Evolutionary conservation across 2,329 filamentous ascomycete species (phyloP).

Genomic region (Neoarthrinium moseri): DNA sequence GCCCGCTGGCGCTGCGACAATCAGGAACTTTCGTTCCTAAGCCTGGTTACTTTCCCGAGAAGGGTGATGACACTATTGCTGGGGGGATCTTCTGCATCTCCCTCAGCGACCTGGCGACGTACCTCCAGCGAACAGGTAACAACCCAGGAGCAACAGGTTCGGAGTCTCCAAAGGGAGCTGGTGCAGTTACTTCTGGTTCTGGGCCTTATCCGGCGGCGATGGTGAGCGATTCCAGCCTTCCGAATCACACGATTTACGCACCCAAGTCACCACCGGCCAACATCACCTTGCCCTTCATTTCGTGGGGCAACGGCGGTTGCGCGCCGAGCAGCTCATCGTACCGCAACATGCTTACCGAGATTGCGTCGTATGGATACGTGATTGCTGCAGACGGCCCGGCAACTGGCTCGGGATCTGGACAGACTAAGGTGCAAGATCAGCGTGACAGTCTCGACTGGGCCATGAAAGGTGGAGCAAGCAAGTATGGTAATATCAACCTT

Average conservation of each 20-base stretch:
- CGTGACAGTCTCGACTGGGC: conserved; percentile 17
- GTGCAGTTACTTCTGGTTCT: conserved; percentile 9
- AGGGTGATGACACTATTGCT: conserved; percentile 19
- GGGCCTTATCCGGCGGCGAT: conserved; percentile 18
- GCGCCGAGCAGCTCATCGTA: conserved; percentile 15
- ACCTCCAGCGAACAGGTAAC: conserved; percentile 17
- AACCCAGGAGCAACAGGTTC: conserved; percentile 15
- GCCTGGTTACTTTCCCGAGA: conserved; percentile 18
- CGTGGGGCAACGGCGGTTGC: conserved; percentile 22
- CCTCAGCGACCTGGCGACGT: conserved; percentile 16
- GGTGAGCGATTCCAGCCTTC: conserved; percentile 14
- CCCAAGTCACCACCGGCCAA: conserved; percentile 13
- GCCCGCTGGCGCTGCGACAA: not conserved
- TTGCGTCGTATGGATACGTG: conserved; percentile 22
- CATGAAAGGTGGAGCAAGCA: conserved; percentile 13
- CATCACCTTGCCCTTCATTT: conserved; percentile 16
- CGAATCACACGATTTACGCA: conserved; percentile 20
- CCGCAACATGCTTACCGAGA: conserved; percentile 20
- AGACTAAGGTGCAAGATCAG: conserved; percentile 15
- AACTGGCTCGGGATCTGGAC: conserved; percentile 12
- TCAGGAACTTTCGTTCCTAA: conserved; percentile 14
- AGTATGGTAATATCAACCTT: conserved; percentile 19
- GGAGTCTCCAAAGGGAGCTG: conserved; percentile 11
- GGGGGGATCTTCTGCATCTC: conserved; percentile 22
- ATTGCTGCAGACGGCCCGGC: conserved; percentile 17